These are phyloP conservation scores for Penicillium robsamsonii DNA, from an alignment of 495 filamentous ascomycete genomes.

Conservation along the genomic window DNA sequence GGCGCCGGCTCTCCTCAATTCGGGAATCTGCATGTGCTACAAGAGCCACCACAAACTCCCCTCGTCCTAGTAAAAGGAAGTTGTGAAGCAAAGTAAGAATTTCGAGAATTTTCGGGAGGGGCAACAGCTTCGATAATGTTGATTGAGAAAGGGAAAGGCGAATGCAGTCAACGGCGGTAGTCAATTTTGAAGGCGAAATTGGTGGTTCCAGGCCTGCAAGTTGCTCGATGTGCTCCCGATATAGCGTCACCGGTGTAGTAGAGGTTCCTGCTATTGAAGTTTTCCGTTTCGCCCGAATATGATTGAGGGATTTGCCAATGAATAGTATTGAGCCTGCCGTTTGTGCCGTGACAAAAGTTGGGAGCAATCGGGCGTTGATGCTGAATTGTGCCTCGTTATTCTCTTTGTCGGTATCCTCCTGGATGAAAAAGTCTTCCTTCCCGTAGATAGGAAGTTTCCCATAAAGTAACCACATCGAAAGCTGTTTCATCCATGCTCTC, in stretches of 20 bases:
- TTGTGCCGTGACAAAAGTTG: constrained; percentile 70
- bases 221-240: constrained; percentile 68
- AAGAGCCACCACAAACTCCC: constrained; percentile 86
- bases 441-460: constrained; percentile 75
- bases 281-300: constrained; percentile 59
- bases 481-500: constrained; percentile 84
- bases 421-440: constrained; percentile 77
- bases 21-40: constrained; percentile 79
- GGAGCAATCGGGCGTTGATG: constrained; percentile 57
- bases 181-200: constrained; percentile 65
- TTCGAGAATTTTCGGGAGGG: constrained; percentile 70
- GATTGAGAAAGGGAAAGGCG: constrained; percentile 78
- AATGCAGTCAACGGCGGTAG: constrained; percentile 69
- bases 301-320: constrained; percentile 83
- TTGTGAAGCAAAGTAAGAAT: constrained; percentile 74
- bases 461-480: constrained; percentile 86
- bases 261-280: constrained; percentile 30
- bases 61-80: constrained; percentile 82
- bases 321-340: constrained; percentile 85
- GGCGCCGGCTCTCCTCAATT: constrained; percentile 51
- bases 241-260: constrained; percentile 57
- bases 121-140: constrained; percentile 75
- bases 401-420: constrained; percentile 39
- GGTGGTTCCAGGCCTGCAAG: constrained; percentile 72
- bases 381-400: constrained; percentile 50